phyloP scores from a whole-genome alignment of 129 eudicot genomes.

The Glebionis coronaria region DNA sequence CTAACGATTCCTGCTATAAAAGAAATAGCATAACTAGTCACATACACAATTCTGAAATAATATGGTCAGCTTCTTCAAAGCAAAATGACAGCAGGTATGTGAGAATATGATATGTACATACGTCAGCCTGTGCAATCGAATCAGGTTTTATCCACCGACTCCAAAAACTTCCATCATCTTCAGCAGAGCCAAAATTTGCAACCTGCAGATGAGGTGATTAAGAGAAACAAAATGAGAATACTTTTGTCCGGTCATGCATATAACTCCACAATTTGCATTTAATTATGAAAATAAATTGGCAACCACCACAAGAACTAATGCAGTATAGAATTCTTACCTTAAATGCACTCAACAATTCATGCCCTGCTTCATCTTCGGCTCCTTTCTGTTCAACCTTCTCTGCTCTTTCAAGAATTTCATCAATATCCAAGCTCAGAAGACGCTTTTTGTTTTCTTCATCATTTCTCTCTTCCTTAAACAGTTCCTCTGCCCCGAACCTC shows the following conservation, averaged over 20 bases:
- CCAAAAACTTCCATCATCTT: slow-evolving; percentile 97
- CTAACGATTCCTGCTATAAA: slow-evolving; percentile 70
- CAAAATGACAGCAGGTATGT: slow-evolving; percentile 2
- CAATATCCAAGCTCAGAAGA: slow-evolving; percentile 88
- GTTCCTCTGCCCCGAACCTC: slow-evolving; percentile 99
- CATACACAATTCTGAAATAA: background rate
- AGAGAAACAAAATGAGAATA: background rate
- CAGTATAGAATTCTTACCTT: slow-evolving; percentile 51
- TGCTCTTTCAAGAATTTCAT: slow-evolving; percentile 98
- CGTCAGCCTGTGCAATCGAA: slow-evolving; percentile 85
- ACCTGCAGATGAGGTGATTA: slow-evolving; percentile 52
- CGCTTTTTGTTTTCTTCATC: slow-evolving; percentile 95
- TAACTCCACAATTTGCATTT: background rate
- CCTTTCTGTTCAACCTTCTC: slow-evolving; percentile 90
- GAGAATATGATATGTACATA: slow-evolving; percentile 15
- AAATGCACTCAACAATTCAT: slow-evolving; percentile 83
- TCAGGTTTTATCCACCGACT: slow-evolving; percentile 99
- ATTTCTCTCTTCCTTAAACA: slow-evolving; percentile 89
- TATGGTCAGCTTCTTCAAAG: slow-evolving; percentile 2
- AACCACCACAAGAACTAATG: background rate
- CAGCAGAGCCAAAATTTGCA: slow-evolving; percentile 89
- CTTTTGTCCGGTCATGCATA: background rate
- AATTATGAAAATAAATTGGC: background rate
- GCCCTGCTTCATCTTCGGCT: slow-evolving; percentile 56
- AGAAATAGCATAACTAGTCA: background rate